Evolutionary conservation across 768 basidiomycete genomes (phyloP), one percentile per base, ranked within the genome.

Genomic region (Galerina marginata): DNA sequence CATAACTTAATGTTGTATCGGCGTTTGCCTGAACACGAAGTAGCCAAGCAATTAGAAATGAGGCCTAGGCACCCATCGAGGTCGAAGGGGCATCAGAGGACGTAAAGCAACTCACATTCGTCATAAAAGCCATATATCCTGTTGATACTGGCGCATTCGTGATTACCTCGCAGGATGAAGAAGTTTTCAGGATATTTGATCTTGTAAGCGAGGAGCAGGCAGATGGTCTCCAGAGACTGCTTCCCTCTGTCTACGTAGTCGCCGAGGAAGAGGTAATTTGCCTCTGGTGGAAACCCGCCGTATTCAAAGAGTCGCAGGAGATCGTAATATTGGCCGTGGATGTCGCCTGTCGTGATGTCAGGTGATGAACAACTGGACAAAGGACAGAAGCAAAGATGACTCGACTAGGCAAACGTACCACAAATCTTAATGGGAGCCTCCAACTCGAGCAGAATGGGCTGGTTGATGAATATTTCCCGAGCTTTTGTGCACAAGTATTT

Each of bases 171-270:
- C 63, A 99, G 86, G 75, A 99, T 96, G 83, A 99, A 99, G 82
- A 99, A 99, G 84, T 99, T 99, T 87, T 99, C 96, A 54, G 96
- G 96, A 83, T 98, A 99, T 85, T 99, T 99, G 85, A 96, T 96
- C 86, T 99, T 99, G 91, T 99, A 99, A 47, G 96, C 96, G 67
- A 99, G 88, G 60, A 99, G 85, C 47, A 99, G 88, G 75, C 96
- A 98, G 75, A 99, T 99, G n/a, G 96, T 99, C 81, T 99, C 96
- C 70, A 99, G 86, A 48, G 92, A 95, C 77, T 99, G 96, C 78
- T 99, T 99, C 69, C 96, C 96, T 75, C 96, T 90, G 81, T 99
- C 96, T 71, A 99, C 96, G 73, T 99, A 99, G 80, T 99, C 96
- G 64, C 96, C 96, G 54, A 99, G 88, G 86, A 99, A 99, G 67